phyloP scores from a whole-genome alignment of 1,284 basidiomycete genomes.

The Fistulina hepatica region DNA sequence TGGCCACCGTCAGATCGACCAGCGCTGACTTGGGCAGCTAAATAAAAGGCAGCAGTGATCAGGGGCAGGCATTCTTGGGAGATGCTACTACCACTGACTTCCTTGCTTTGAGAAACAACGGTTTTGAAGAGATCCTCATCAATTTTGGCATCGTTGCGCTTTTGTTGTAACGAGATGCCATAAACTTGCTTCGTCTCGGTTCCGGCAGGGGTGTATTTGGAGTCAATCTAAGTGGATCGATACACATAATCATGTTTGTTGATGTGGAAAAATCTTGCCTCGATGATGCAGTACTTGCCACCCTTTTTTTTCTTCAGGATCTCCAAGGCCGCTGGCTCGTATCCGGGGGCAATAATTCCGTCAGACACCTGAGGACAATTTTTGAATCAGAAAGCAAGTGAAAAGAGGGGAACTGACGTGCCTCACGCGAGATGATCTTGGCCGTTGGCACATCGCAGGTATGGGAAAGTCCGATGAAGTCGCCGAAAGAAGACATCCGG shows the following conservation, averaged over 20 bases:
- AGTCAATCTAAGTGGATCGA: slow-evolving; percentile 69
- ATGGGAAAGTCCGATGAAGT: slow-evolving; percentile 94
- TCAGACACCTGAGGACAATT: slow-evolving; percentile 64
- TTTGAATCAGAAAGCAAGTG: background rate
- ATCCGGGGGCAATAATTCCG: slow-evolving; percentile 95
- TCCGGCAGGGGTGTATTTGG: slow-evolving; percentile 62
- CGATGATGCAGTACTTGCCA: slow-evolving; percentile 96
- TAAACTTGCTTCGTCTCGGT: slow-evolving; percentile 94
- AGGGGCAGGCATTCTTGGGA: background rate
- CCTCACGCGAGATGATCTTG: slow-evolving; percentile 89
- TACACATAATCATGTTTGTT: no score
- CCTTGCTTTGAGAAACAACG: slow-evolving; percentile 81
- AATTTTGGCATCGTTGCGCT: slow-evolving; percentile 87
- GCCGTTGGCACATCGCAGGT: slow-evolving; percentile 92
- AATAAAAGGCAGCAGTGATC: background rate
- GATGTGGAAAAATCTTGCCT: slow-evolving; percentile 36
- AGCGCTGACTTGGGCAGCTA: slow-evolving; percentile 68
- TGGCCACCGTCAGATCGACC: slow-evolving; percentile 88
- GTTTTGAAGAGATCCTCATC: slow-evolving; percentile 76
- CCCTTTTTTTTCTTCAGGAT: slow-evolving; percentile 94
- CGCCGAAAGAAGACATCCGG: slow-evolving; percentile 98
- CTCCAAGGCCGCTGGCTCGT: slow-evolving; percentile 81
- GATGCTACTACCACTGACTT: slow-evolving; percentile 35
- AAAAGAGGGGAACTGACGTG: background rate
- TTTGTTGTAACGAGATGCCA: slow-evolving; percentile 86